A percentile compares a stretch with the other conserved stretches of the same genome.
Conservation (phyloP, 2,329 filamentous ascomycete species). For the Balansia obtecta region DNA sequence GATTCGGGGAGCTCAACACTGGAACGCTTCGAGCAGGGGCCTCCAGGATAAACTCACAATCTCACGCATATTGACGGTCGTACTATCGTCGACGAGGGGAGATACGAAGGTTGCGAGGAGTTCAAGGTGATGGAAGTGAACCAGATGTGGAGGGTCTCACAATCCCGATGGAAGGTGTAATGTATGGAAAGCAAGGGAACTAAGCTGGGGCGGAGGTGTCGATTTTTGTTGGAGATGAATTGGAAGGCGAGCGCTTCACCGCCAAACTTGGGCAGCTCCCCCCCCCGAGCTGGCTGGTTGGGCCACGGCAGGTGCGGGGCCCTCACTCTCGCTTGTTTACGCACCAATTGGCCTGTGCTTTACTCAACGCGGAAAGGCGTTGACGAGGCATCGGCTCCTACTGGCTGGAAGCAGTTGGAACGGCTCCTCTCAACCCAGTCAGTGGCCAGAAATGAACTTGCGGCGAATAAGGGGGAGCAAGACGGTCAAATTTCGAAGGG, state of each 20-base stretch:
- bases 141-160: slow-evolving; percentile 24
- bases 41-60: slow-evolving; percentile 41
- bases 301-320: slow-evolving; percentile 17
- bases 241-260: slow-evolving; percentile 15
- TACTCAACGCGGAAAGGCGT: slow-evolving; percentile 17
- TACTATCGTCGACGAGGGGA: slow-evolving; percentile 14
- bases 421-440: background rate
- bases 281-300: no score
- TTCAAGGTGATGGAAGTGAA: slow-evolving; percentile 9
- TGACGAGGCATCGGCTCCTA: slow-evolving; percentile 1
- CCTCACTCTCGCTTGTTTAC: slow-evolving; percentile 24
- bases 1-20: slow-evolving; percentile 23
- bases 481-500: background rate
- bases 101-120: slow-evolving; percentile 9
- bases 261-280: slow-evolving; percentile 10
- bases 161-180: slow-evolving; percentile 15
- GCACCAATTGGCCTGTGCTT: slow-evolving; percentile 16
- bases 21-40: slow-evolving; percentile 27
- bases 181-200: slow-evolving; percentile 13
- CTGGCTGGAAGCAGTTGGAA: background rate
- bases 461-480: background rate
- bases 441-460: background rate
- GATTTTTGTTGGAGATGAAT: slow-evolving; percentile 15
- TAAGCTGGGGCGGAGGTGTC: slow-evolving; percentile 12
- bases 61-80: slow-evolving; percentile 48